phyloP scores from a whole-genome alignment of 2,329 filamentous ascomycete genomes.

The Sarocladiaceae sp. region DNA sequence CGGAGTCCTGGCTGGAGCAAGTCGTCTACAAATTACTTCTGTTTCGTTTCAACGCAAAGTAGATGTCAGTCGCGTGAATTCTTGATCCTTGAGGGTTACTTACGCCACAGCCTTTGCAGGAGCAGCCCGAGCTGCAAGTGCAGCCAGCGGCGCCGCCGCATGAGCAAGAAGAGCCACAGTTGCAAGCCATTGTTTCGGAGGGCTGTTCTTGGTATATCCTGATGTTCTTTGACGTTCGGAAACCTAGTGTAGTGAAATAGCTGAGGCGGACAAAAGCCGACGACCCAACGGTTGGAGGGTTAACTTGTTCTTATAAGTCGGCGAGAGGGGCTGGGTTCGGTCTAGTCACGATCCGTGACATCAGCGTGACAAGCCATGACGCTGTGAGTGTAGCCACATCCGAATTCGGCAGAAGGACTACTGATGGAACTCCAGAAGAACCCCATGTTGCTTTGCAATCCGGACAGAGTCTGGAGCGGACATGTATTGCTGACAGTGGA shows the following conservation, averaged over 20 bases:
- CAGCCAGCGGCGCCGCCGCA: constrained; percentile 9
- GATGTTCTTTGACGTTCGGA: no score
- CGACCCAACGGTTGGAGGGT: no score
- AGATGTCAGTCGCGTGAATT: background rate
- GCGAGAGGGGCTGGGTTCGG: background rate
- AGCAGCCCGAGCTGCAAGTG: constrained; percentile 11
- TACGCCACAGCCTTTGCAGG: constrained; percentile 13
- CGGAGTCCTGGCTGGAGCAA: no score
- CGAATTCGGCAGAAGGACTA: no score
- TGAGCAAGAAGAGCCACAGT: constrained; percentile 10
- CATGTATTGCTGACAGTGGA: background rate
- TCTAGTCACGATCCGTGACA: background rate
- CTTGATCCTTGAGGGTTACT: background rate
- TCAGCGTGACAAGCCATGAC: constrained; percentile 1
- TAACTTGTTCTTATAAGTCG: no score
- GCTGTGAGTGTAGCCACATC: background rate
- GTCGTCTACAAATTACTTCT: background rate
- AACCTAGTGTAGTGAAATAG: no score
- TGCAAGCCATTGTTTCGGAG: constrained; percentile 10
- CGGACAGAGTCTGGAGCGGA: no score
- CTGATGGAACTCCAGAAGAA: no score
- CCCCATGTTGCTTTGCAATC: no score
- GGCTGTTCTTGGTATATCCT: background rate
- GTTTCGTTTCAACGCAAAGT: background rate
- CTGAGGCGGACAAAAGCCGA: no score